Evolutionary conservation across 768 basidiomycete genomes (phyloP).

Genomic region (Glaciozyma antarctica): DNA sequence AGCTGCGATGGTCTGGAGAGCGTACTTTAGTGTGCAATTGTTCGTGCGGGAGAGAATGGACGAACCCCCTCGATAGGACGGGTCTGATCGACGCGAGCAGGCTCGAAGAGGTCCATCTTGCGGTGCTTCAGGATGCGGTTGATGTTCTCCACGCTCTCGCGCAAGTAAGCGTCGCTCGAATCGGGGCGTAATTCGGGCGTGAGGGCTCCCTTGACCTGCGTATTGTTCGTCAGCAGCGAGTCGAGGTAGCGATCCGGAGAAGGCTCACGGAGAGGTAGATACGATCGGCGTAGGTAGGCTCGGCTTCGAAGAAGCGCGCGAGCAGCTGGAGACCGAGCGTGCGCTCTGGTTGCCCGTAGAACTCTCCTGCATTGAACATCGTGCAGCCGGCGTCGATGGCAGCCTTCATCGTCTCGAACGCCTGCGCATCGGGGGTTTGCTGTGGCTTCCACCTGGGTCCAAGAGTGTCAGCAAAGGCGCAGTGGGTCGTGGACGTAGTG

Average conservation of each 20-base stretch:
- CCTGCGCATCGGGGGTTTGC: conserved; percentile 49
- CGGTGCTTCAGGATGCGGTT: conserved; percentile 30
- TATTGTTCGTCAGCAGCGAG: not conserved
- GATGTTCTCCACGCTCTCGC: conserved; percentile 47
- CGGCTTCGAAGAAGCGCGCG: conserved; percentile 47
- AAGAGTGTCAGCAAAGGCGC: conserved; percentile 2
- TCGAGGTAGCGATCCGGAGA: not conserved
- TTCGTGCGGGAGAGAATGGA: not conserved
- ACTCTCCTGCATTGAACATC: conserved; percentile 42
- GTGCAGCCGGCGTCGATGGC: not conserved
- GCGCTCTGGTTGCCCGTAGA: conserved; percentile 48
- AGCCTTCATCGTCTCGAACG: conserved; percentile 53
- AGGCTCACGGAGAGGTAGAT: not conserved
- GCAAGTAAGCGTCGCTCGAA: conserved; percentile 42
- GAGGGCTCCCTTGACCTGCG: conserved; percentile 8
- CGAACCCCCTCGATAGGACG: conserved; percentile 17
- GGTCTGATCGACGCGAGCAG: conserved; percentile 42
- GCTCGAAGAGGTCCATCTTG: conserved; percentile 52
- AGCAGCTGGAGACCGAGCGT: conserved; percentile 48
- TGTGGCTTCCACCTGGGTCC: conserved; percentile 43
- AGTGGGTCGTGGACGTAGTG: not conserved
- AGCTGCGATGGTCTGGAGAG: conserved; percentile 35
- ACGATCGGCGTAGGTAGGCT: conserved; percentile 38
- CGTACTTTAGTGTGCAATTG: not conserved
- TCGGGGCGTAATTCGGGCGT: conserved; percentile 12